Conservation (phyloP, 768 basidiomycete species). For the Boletus vinaceobasis region DNA sequence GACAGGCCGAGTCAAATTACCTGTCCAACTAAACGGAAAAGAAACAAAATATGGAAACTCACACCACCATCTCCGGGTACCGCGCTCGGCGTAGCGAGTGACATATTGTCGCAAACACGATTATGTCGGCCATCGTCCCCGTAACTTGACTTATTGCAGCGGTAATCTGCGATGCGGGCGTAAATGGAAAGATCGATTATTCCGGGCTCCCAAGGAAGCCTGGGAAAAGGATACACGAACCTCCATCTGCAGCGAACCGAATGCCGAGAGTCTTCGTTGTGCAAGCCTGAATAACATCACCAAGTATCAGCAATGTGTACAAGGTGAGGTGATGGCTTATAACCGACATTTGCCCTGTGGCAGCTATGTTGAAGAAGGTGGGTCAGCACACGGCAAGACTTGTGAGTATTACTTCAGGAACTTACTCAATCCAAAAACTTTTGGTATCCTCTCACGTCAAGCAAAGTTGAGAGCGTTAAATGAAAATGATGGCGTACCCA, state of each 20-base stretch:
- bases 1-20: neutral
- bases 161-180: conserved; percentile 4
- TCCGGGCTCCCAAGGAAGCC: neutral
- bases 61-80: conserved; percentile 17
- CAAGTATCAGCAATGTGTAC: conserved; percentile 6
- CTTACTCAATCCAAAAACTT: conserved; percentile 31
- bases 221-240: conserved; percentile 8
- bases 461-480: neutral
- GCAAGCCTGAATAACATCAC: conserved; percentile 10
- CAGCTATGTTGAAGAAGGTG: conserved; percentile 7
- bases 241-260: conserved; percentile 16
- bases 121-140: conserved; percentile 6
- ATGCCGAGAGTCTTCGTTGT: conserved; percentile 21
- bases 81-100: conserved; percentile 18
- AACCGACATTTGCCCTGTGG: conserved; percentile 27
- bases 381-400: neutral
- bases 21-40: neutral
- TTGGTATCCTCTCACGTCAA: conserved; percentile 12
- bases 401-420: neutral
- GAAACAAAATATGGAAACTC: neutral
- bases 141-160: conserved; percentile 10
- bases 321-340: neutral
- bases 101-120: conserved; percentile 16
- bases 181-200: neutral
- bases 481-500: conserved; percentile 18